Evolutionary conservation across 2,329 filamentous ascomycete genomes (phyloP).

Genomic region (Calonectria hawksworthii): DNA sequence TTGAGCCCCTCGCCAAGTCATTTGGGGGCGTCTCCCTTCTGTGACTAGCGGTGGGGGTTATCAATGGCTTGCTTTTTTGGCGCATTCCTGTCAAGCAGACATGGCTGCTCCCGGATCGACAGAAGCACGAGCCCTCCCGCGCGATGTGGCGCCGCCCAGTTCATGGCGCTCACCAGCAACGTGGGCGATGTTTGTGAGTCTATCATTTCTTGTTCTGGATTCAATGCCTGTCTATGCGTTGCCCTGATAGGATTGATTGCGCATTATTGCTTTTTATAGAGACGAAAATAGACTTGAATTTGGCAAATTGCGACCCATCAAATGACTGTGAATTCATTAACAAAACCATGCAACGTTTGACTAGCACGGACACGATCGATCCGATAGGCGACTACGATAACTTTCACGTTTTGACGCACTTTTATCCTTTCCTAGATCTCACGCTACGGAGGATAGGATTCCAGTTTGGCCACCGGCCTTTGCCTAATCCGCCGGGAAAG

Average conservation of each 20-base stretch:
- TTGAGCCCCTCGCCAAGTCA: neutral
- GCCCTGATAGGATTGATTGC: neutral
- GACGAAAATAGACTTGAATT: too few relatives aligned
- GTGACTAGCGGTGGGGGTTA: conserved; percentile 1
- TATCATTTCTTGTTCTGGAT: neutral
- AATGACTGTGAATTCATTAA: neutral
- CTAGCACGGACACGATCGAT: neutral
- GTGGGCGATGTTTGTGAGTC: neutral
- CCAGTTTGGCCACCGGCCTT: conserved; percentile 21
- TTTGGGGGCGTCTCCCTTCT: conserved; percentile 7
- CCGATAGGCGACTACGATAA: neutral
- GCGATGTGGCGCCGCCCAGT: conserved; percentile 26
- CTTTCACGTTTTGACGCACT: conserved; percentile 16
- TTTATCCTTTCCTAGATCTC: neutral
- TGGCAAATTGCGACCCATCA: neutral
- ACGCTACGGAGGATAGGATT: conserved; percentile 35
- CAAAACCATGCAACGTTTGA: neutral
- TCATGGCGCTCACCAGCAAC: neutral
- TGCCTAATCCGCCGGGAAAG: conserved; percentile 10
- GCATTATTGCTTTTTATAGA: neutral
- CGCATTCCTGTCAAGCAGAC: conserved; percentile 37
- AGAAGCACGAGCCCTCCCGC: conserved; percentile 30
- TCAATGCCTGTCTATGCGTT: neutral
- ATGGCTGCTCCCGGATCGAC: conserved; percentile 15
- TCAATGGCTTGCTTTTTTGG: conserved; percentile 27